These are phyloP conservation scores for Cercospora beticola DNA, from an alignment of 2,329 filamentous ascomycete species.

Conservation along the genomic window DNA sequence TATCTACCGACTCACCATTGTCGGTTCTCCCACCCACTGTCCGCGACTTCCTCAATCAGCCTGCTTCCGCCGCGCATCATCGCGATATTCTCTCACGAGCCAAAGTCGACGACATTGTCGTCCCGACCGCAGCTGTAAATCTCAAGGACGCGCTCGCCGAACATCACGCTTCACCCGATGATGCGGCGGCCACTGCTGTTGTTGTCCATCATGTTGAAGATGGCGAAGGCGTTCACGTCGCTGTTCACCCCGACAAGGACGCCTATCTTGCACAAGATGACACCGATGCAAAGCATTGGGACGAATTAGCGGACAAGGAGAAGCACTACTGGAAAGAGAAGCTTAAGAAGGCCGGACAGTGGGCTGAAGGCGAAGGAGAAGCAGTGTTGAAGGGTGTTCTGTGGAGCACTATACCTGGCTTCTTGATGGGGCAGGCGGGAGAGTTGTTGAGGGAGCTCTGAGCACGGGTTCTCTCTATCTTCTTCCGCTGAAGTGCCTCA, in stretches of 20 bases:
- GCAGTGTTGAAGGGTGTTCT: constrained; percentile 72
- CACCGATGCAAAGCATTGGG: constrained; percentile 62
- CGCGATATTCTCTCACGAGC: constrained; percentile 18
- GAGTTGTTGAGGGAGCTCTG: constrained; percentile 25
- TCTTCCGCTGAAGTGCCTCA: not conserved
- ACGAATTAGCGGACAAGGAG: constrained; percentile 64
- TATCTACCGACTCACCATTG: constrained; percentile 38
- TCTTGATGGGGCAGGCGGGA: constrained; percentile 53
- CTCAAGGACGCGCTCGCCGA: constrained; percentile 21
- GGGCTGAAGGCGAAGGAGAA: constrained; percentile 77
- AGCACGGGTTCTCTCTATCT: not conserved
- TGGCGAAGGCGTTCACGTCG: constrained; percentile 39
- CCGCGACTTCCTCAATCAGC: constrained; percentile 37
- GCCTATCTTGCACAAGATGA: constrained; percentile 45
- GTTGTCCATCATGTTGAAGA: constrained; percentile 40
- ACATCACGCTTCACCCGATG: constrained; percentile 26
- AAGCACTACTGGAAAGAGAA: constrained; percentile 67
- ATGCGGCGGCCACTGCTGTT: constrained; percentile 35
- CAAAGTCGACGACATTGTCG: constrained; percentile 13
- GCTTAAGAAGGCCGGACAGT: constrained; percentile 69
- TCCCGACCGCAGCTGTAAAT: constrained; percentile 8
- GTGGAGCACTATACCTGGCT: constrained; percentile 61
- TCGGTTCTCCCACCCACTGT: constrained; percentile 51
- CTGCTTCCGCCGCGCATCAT: constrained; percentile 16
- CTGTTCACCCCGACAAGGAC: constrained; percentile 40